Percentiles rank a stretch among this genome's conserved stretches.
These are phyloP conservation scores for Leishmania martiniquensis DNA, from an alignment of 208 protist species.

Conservation along the genomic window DNA sequence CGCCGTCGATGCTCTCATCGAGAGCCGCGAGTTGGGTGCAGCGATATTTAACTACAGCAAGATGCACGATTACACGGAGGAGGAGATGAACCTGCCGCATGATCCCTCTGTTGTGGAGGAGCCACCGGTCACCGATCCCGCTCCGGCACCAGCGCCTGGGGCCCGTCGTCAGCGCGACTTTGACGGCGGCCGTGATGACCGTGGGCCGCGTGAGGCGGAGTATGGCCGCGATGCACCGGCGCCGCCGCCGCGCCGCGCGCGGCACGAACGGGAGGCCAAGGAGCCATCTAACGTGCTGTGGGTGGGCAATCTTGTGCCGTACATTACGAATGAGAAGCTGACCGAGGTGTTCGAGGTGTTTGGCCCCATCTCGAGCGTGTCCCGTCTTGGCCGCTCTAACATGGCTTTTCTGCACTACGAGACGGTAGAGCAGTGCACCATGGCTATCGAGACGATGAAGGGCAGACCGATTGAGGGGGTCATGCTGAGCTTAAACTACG, in stretches of 20 bases:
- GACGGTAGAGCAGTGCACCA: conserved; percentile 79
- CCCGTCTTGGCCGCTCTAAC: conserved; percentile 63
- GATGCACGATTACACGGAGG: conserved; percentile 80
- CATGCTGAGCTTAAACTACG: conserved; percentile 86
- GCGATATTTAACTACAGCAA: conserved; percentile 88
- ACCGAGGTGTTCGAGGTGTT: conserved; percentile 83
- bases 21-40: conserved; percentile 50
- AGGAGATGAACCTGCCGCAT: conserved; percentile 66
- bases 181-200: conserved; percentile 21
- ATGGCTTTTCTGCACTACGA: conserved; percentile 91
- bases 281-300: conserved; percentile 85
- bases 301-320: conserved; percentile 74
- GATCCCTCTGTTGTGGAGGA: conserved; percentile 40
- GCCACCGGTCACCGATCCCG: conserved; percentile 16
- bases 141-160: conserved; percentile 23
- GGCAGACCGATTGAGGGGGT: conserved; percentile 70
- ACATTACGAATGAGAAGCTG: conserved; percentile 69
- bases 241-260: conserved; percentile 48
- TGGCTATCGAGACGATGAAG: conserved; percentile 80
- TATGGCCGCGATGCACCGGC: neutral
- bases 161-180: conserved; percentile 17
- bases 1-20: conserved; percentile 71
- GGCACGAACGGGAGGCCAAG: conserved; percentile 56
- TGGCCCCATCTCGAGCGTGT: conserved; percentile 66
- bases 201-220: conserved; percentile 16